Conservation (phyloP, 2,329 filamentous ascomycete genomes). For the Alternaria burnsii region DNA sequence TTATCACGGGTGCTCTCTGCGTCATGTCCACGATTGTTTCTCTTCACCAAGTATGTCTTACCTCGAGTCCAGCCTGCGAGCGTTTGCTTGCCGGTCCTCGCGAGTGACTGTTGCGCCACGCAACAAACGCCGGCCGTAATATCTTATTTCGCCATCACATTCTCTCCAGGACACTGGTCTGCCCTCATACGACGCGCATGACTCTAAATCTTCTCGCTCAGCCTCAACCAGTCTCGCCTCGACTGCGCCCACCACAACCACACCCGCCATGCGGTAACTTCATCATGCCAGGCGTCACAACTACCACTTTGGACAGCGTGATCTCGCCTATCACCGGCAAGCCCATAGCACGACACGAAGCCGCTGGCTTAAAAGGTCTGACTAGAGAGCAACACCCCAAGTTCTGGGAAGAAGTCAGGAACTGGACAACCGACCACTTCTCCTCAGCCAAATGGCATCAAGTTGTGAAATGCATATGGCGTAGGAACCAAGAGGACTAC, state of each 20-base stretch:
- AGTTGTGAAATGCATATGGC: constrained; percentile 1
- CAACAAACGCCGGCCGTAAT: background rate
- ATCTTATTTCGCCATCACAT: background rate
- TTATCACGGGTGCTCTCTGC: background rate
- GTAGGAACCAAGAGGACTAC: constrained; percentile 13
- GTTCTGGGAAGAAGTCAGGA: constrained; percentile 15
- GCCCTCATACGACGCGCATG: background rate
- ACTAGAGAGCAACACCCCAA: constrained; percentile 14
- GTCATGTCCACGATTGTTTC: background rate
- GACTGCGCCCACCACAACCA: background rate
- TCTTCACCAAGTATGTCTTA: constrained; percentile 1
- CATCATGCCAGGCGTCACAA: background rate
- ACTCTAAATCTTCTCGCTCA: background rate
- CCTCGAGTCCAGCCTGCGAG: background rate
- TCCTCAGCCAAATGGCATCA: constrained; percentile 20
- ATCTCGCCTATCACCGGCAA: constrained; percentile 2
- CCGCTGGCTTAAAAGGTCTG: constrained; percentile 24
- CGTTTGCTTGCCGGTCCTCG: constrained; percentile 11
- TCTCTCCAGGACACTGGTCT: background rate
- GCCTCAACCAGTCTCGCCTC: background rate
- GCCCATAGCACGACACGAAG: constrained; percentile 21
- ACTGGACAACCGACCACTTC: constrained; percentile 25
- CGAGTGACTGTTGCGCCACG: background rate
- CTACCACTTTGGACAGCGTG: background rate
- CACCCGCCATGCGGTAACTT: too few species aligned